Evolutionary conservation across 495 filamentous ascomycete genomes (phyloP).

Genomic region (Clohesyomyces aquaticus): DNA sequence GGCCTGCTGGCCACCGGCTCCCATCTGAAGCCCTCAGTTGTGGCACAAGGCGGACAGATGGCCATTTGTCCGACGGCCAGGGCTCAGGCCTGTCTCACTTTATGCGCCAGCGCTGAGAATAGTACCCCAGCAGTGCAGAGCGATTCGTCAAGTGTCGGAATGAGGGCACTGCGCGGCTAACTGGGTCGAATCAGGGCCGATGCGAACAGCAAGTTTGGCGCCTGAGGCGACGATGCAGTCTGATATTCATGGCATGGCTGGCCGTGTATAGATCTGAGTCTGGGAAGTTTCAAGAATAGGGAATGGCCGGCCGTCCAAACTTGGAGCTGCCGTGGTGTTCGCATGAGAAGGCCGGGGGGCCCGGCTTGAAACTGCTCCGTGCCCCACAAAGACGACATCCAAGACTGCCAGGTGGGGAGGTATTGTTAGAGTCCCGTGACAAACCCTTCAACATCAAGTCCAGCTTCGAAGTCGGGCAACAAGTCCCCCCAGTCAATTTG

Average conservation of each 20-base stretch:
- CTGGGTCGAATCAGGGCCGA: conserved; percentile 33
- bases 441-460: neutral
- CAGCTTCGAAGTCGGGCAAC: neutral
- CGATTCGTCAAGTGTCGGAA: conserved; percentile 15
- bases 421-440: too few species aligned
- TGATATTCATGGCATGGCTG: conserved; percentile 18
- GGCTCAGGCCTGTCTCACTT: conserved; percentile 35
- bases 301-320: neutral
- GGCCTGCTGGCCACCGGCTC: neutral
- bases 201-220: conserved; percentile 38
- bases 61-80: conserved; percentile 31
- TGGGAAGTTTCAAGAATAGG: too few species aligned
- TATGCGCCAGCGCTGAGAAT: conserved; percentile 18
- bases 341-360: neutral
- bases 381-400: too few species aligned
- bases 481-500: neutral
- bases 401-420: too few species aligned
- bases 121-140: neutral
- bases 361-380: neutral
- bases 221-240: conserved; percentile 26
- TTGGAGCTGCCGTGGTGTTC: neutral
- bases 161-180: conserved; percentile 31
- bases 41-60: conserved; percentile 27
- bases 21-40: conserved; percentile 29
- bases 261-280: too few species aligned